Base-by-base conservation (phyloP, 768 basidiomycete species). In the Panellus pusillus region DNA sequence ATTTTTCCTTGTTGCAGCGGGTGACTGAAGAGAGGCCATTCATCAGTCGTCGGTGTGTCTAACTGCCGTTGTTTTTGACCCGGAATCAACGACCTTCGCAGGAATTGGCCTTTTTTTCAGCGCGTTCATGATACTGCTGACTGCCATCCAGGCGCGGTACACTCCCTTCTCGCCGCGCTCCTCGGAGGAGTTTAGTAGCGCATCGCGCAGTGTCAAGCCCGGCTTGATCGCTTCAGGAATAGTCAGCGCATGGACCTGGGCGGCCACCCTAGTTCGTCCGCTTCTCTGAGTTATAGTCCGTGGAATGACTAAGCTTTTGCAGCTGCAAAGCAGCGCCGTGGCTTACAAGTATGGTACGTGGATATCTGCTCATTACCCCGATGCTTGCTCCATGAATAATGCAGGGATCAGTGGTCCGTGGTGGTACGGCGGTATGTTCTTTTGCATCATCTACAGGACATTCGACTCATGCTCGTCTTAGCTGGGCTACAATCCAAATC, bases 161-260 rank as follows among this genome's bases (percentile, higher is more conserved):
- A 95, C 93, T 0, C 77, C 81, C 0, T 89, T 85, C 67, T 90
- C 89, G 4, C 86, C 88, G 15, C 82, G 81, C 54, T 86, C 79
- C 55, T 84, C 91, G 0, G 92, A 94, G 68, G 90, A 92, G 65
- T 92, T 92, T 61, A 87, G 83, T 48, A 87, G 83, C 57, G 90
- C 91, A 8, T 91, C 88, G 1, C 78, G 91, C 29, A 86, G 86
- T 51, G 81, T 96, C 50, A 94, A 94, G 61, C 92, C 95, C 8
- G 94, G 94, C 12, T 76, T 98, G 41, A 94, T 97, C 54, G 93
- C 93, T 0, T 84, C 91, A 27, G 94, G 94, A 1, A 95, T 97
- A 54, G 93, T 96, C 18, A 88, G 86, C 17, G 92, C 93, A 0
- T 95, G 93, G 92, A 93, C 91, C n/a, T 90, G 86, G 76, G 88